A percentile compares a stretch with the other conserved stretches of the same genome.
phyloP scores from a whole-genome alignment of 2,329 filamentous ascomycete genomes.

The Byssochlamys sp. region DNA sequence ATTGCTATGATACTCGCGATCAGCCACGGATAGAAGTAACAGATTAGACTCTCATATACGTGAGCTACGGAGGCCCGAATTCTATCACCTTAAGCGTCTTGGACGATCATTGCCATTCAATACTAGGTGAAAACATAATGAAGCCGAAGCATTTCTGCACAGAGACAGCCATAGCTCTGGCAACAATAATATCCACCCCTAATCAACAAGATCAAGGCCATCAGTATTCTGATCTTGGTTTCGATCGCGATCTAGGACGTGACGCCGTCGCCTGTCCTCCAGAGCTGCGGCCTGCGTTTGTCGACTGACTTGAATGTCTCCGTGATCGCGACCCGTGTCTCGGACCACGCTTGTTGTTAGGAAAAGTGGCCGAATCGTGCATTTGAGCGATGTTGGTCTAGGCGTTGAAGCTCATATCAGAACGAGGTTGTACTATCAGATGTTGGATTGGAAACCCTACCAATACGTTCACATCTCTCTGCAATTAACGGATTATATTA shows the following conservation, averaged over 20 bases:
- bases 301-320: background rate
- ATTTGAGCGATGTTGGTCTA: background rate
- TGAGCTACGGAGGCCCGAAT: no score
- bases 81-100: background rate
- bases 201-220: background rate
- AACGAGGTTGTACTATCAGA: background rate
- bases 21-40: no score
- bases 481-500: background rate
- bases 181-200: background rate
- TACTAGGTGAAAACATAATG: background rate
- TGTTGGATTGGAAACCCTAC: background rate
- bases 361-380: background rate
- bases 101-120: background rate
- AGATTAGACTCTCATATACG: no score
- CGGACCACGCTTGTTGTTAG: background rate
- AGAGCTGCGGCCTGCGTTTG: background rate
- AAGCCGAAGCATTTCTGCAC: background rate
- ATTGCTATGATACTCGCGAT: no score
- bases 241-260: background rate
- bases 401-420: background rate
- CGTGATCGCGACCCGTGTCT: background rate
- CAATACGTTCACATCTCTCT: background rate
- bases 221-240: background rate
- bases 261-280: background rate
- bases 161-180: background rate